Base-by-base conservation (phyloP, 495 filamentous ascomycete species). In the Daldinia caldariorum region DNA sequence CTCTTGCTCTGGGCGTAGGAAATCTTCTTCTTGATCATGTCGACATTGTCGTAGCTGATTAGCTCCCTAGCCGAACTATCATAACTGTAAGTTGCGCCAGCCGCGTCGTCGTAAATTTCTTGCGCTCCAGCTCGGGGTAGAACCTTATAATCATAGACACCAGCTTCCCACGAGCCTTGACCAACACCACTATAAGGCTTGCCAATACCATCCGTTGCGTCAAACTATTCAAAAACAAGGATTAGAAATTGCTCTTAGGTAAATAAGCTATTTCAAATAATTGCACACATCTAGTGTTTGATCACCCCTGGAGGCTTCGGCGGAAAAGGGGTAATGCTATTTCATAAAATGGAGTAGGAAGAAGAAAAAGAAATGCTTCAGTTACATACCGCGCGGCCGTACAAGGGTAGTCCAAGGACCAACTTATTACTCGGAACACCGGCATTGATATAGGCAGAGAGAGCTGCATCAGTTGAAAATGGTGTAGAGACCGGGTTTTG, bases 131-230 rank as follows among this genome's bases (percentile, higher is more conserved):
- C 61, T 49, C 73, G 74, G 8, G 86, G 85, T 0, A 89, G 80
- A 0, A 69, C 91, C 80, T 93, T 94, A 79, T 90, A 94, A 74
- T 97, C 93, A 88, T 90, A 97, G 2, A 94, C 81, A 0, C 93
- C 94, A 12, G 80, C 78, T 81, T 97, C 93, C 90, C 91, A 97
- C 50, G 80, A 47, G 80, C 91, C 76, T 5, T 43, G 20, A 16
- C 56, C 92, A 39, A 90, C 79, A 5, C 92, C 91, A 14, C 62
- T 80, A 78, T 84, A 97, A 0, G 82, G 58, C 18, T 83, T 71
- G 12, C 94, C 94, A 0, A 88, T 87, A 0, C 94, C 94, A 56
- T 81, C 73, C 0, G 94, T 97, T 41, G 82, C 78, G 35, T 82
- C 77, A 71, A 97, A 6, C 91, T 82, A 9, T 47, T 47, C 20